phyloP scores from a whole-genome alignment of 805 yeast species.

The Hanseniaspora jakobsenii region DNA sequence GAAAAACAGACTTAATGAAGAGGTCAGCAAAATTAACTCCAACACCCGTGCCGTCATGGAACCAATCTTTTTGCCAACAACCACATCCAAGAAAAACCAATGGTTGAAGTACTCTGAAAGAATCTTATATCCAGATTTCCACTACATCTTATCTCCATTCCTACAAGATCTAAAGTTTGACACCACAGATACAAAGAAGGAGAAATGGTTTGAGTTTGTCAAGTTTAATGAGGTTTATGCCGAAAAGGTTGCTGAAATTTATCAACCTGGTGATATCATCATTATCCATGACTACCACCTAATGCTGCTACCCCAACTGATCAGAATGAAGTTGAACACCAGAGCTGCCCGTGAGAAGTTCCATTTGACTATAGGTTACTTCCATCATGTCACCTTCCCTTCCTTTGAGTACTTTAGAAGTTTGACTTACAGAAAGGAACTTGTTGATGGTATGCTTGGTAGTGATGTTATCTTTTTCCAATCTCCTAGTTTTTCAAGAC shows the following conservation, averaged over 20 bases:
- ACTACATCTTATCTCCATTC: slow-evolving; percentile 69
- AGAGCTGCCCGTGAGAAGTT: slow-evolving; percentile 42
- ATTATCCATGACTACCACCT: slow-evolving; percentile 90
- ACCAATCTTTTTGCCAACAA: slow-evolving; percentile 69
- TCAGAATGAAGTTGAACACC: slow-evolving; percentile 50
- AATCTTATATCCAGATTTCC: slow-evolving; percentile 87
- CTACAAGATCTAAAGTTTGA: slow-evolving; percentile 42
- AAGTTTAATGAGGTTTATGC: slow-evolving; percentile 84
- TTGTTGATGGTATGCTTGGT: slow-evolving; percentile 86
- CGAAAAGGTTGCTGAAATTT: slow-evolving; percentile 56
- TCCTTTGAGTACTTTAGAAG: slow-evolving; percentile 88
- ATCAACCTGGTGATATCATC: slow-evolving; percentile 77
- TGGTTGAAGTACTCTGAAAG: slow-evolving; percentile 89
- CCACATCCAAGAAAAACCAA: slow-evolving; percentile 48
- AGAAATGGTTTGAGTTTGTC: slow-evolving; percentile 84
- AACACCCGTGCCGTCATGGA: slow-evolving; percentile 45
- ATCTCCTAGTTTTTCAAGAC: slow-evolving; percentile 73
- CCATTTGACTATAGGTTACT: slow-evolving; percentile 46
- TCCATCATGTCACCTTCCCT: slow-evolving; percentile 87
- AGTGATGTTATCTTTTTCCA: slow-evolving; percentile 81
- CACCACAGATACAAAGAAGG: slow-evolving; percentile 42
- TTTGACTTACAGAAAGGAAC: slow-evolving; percentile 65
- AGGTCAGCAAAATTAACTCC: slow-evolving; percentile 35
- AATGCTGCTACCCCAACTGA: slow-evolving; percentile 65
- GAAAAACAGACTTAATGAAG: slow-evolving; percentile 29